Percentiles rank a stretch among this genome's conserved stretches.
These are phyloP conservation scores for Acorus calamus DNA, from an alignment of 106 monocot genomes.

Conservation along the genomic window DNA sequence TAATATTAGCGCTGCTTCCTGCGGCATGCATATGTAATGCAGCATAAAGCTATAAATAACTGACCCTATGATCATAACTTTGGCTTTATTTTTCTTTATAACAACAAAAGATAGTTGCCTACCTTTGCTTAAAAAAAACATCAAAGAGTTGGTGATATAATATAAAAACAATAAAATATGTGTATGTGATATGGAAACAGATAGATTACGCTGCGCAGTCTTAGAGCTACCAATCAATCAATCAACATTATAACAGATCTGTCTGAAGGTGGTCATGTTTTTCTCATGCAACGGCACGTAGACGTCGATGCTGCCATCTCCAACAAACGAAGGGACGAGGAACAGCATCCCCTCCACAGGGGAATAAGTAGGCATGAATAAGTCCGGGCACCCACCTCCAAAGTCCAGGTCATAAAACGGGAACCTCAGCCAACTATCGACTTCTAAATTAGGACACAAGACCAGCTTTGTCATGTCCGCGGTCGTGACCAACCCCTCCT, in stretches of 20 bases:
- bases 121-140: too few species aligned
- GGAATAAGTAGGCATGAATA: conserved; percentile 15
- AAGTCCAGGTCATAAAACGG: not conserved
- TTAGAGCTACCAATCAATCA: too few species aligned
- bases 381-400: conserved; percentile 6
- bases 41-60: too few species aligned
- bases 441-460: conserved; percentile 5
- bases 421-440: conserved; percentile 7
- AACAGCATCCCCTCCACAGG: conserved; percentile 19
- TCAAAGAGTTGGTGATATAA: too few species aligned
- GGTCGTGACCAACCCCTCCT: not conserved
- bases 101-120: too few species aligned
- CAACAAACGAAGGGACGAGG: conserved; percentile 19
- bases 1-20: too few species aligned
- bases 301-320: conserved; percentile 15
- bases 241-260: conserved; percentile 1
- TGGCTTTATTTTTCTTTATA: too few species aligned
- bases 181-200: too few species aligned
- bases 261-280: not conserved
- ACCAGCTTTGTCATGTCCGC: not conserved
- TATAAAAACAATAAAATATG: too few species aligned
- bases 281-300: conserved; percentile 6
- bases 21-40: too few species aligned
- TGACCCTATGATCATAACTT: too few species aligned
- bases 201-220: too few species aligned